Conservation (phyloP, 1,284 basidiomycete genomes). For the Fistulina hepatica region DNA sequence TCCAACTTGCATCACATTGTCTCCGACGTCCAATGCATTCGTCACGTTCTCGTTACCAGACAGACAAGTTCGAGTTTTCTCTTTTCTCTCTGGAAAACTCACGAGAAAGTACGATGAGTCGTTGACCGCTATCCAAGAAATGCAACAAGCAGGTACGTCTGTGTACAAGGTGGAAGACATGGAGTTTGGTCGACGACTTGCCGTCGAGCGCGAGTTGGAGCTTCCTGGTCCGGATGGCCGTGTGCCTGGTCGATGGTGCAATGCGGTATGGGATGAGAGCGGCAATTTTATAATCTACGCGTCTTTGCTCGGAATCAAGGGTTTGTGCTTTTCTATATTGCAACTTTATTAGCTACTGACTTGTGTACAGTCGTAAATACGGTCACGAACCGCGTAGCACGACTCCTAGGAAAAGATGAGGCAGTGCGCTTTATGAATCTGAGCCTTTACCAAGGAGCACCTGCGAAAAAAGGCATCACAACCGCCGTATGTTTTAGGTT, state of each 20-base stretch:
- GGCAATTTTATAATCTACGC: constrained; percentile 92
- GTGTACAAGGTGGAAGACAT: constrained; percentile 94
- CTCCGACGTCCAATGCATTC: constrained; percentile 81
- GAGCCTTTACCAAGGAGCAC: constrained; percentile 86
- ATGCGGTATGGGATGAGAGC: constrained; percentile 94
- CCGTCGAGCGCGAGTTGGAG: constrained; percentile 87
- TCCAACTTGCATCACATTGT: constrained; percentile 85
- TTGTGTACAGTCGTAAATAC: constrained; percentile 74
- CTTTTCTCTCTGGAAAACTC: constrained; percentile 84
- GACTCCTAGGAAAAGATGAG: constrained; percentile 92
- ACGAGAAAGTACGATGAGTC: constrained; percentile 94
- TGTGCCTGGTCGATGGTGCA: constrained; percentile 65
- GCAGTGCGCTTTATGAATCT: constrained; percentile 85
- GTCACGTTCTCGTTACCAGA: constrained; percentile 88
- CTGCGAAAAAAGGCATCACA: constrained; percentile 75
- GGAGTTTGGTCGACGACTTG: constrained; percentile 96
- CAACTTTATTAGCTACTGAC: neutral
- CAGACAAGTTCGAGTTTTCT: constrained; percentile 89
- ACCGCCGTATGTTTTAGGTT: constrained; percentile 51
- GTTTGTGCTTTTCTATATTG: constrained; percentile 31
- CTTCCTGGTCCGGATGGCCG: constrained; percentile 60
- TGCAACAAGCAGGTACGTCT: constrained; percentile 91
- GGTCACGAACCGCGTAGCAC: constrained; percentile 86
- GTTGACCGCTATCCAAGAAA: constrained; percentile 84
- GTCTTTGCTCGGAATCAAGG: constrained; percentile 91